A percentile compares a stretch with the other conserved stretches of the same genome.
These are phyloP conservation scores for Tulasnella sp. DNA, from an alignment of 768 basidiomycete species.

Conservation along the genomic window DNA sequence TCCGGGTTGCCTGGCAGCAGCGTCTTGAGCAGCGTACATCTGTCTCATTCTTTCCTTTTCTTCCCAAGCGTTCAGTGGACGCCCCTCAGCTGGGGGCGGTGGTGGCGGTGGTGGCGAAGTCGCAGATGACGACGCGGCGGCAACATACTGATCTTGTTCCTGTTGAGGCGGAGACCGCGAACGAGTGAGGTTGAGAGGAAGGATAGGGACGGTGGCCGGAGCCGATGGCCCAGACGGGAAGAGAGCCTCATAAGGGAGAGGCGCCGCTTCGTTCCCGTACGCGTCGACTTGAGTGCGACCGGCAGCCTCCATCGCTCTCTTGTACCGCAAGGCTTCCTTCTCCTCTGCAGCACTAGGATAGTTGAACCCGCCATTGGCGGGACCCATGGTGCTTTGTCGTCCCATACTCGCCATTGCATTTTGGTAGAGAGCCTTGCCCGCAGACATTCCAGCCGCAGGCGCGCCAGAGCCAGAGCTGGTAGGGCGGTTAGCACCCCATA, in stretches of 20 bases:
- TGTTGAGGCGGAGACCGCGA: neutral
- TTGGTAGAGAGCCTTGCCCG: constrained; percentile 13
- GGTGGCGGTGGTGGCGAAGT: constrained; percentile 38
- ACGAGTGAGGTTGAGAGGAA: constrained; percentile 5
- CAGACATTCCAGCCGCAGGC: constrained; percentile 27
- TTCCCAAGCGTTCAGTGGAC: constrained; percentile 16
- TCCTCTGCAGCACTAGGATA: constrained; percentile 46
- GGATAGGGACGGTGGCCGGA: constrained; percentile 7
- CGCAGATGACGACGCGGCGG: neutral
- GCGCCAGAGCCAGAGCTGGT: neutral
- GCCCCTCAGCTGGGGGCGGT: constrained; percentile 27
- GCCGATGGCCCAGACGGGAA: constrained; percentile 32
- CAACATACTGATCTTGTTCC: neutral
- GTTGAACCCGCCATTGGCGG: neutral
- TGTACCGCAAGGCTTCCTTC: constrained; percentile 60
- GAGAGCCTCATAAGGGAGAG: constrained; percentile 51
- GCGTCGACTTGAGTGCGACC: constrained; percentile 25
- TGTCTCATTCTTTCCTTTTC: constrained; percentile 64
- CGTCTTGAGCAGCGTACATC: constrained; percentile 56
- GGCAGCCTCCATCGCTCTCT: constrained; percentile 51
- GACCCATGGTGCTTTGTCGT: neutral
- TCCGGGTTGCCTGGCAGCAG: constrained; percentile 29
- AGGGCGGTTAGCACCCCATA: neutral
- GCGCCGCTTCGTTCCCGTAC: constrained; percentile 24
- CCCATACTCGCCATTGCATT: constrained; percentile 11